These are phyloP conservation scores for Pythium diclinum DNA, from an alignment of 352 stramenopile species.

Conservation along the genomic window DNA sequence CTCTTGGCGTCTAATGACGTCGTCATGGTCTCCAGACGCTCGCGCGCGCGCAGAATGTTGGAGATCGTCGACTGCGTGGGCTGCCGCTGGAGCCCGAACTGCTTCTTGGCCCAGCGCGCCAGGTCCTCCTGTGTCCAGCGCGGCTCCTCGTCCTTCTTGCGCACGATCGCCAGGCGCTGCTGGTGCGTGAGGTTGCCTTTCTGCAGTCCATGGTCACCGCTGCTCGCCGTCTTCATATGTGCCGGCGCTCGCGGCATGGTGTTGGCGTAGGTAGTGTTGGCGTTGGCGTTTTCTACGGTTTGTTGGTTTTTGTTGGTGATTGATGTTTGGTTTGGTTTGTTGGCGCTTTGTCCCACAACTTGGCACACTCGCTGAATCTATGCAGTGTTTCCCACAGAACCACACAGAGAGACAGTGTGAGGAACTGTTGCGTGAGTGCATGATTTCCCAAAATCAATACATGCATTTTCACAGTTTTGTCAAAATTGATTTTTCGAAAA, in stretches of 20 bases:
- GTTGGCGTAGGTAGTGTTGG: neutral
- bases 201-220: conserved; percentile 15
- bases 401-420: conserved; percentile 13
- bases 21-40: conserved; percentile 40
- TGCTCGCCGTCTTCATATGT: neutral
- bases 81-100: conserved; percentile 42
- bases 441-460: conserved; percentile 16
- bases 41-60: conserved; percentile 48
- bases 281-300: neutral
- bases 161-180: conserved; percentile 55
- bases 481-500: conserved; percentile 6
- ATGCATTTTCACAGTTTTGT: conserved; percentile 17
- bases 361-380: conserved; percentile 7
- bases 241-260: conserved; percentile 12
- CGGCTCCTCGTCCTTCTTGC: conserved; percentile 51
- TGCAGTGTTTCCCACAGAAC: neutral
- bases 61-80: conserved; percentile 69
- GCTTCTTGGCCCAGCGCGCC: conserved; percentile 49
- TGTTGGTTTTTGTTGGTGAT: neutral
- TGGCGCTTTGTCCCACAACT: conserved; percentile 3
- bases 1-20: conserved; percentile 45
- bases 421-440: neutral
- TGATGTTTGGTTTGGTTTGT: neutral
- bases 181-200: conserved; percentile 59
- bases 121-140: conserved; percentile 53